phyloP scores from a whole-genome alignment of 1,284 basidiomycete genomes.

The Crucibulum cyathiforme region DNA sequence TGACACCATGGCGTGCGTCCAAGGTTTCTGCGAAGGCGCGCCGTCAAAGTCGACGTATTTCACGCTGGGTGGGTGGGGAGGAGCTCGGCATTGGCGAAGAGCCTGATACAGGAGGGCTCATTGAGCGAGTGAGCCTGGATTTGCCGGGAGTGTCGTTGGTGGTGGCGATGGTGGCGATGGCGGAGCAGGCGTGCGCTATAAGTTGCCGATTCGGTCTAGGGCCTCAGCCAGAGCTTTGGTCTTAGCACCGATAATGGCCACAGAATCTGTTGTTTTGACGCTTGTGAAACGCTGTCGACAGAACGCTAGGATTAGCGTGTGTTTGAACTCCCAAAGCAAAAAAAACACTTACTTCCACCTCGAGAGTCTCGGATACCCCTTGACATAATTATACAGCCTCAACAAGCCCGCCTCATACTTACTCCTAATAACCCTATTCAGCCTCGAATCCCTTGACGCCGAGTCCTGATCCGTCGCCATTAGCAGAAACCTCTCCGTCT shows the following conservation, averaged over 20 bases:
- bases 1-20: constrained; percentile 59
- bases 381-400: constrained; percentile 96
- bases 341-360: constrained; percentile 79
- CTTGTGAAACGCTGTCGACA: constrained; percentile 67
- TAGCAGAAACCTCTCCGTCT: constrained; percentile 88
- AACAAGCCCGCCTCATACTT: constrained; percentile 97
- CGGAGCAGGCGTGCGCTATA: constrained; percentile 82
- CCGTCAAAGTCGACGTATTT: constrained; percentile 91
- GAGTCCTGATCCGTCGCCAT: constrained; percentile 96
- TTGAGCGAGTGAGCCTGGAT: constrained; percentile 83
- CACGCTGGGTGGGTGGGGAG: constrained; percentile 75
- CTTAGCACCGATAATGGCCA: constrained; percentile 89
- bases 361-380: constrained; percentile 87
- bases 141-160: constrained; percentile 98
- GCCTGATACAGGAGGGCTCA: constrained; percentile 86
- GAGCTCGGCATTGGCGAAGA: constrained; percentile 95
- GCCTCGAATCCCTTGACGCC: constrained; percentile 88
- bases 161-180: constrained; percentile 87
- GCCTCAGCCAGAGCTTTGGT: constrained; percentile 86
- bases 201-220: constrained; percentile 86
- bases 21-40: constrained; percentile 60
- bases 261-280: constrained; percentile 88
- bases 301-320: not conserved
- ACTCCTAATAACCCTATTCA: constrained; percentile 92
- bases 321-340: not conserved